Base-by-base conservation (phyloP, 768 basidiomycete species). In the Clathrus columnatus region DNA sequence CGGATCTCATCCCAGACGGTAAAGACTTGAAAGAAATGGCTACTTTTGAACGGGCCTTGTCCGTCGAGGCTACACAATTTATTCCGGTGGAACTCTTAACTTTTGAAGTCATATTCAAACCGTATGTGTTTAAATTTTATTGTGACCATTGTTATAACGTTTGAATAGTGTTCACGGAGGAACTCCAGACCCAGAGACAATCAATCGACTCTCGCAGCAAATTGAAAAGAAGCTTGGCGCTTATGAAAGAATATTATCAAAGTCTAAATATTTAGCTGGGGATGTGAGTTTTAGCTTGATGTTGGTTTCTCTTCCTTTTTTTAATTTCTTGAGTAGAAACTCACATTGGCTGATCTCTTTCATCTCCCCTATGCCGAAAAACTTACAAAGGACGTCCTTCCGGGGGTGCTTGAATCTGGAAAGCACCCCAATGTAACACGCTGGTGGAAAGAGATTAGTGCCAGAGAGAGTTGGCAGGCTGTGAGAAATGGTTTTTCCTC, bases 331-430 rank as follows among this genome's bases (percentile, higher is more conserved):
- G n/a, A n/a, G n/a, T n/a, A 76, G 70, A 61, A 66, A 24, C n/a
- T 84, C 51, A 81, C 79, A 7, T 68, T 83, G 0, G 80, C 77
- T 2, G 83, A 84, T 62, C 70, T 84, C 8, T 76, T 75, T 65
- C 81, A 83, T 63, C 63, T 84, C 27, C 74, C 81, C 0, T 75
- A 74, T 48, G 77, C n/a, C 14, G 14, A 36, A 11, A 36, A 36
- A 36, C 36, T 36, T n/a, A 3, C 11, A 11, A 36, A n/a, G 4
- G 14, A 36, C 4, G 36, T 36, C n/a, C 14, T n/a, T 14, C 36
- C 36, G n/a, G 36, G 36, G 2, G n/a, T 36, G 14, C 11, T 36
- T 11, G 20, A 11, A 14, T 47, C 21, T 47, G 16, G 16, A 14
- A 20, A 47, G 11, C 46, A 20, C 18, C 46, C 46, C 14, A 47